Base-by-base conservation (phyloP, 176 grass and related monocot genomes). In the Ensete glaucum region DNA sequence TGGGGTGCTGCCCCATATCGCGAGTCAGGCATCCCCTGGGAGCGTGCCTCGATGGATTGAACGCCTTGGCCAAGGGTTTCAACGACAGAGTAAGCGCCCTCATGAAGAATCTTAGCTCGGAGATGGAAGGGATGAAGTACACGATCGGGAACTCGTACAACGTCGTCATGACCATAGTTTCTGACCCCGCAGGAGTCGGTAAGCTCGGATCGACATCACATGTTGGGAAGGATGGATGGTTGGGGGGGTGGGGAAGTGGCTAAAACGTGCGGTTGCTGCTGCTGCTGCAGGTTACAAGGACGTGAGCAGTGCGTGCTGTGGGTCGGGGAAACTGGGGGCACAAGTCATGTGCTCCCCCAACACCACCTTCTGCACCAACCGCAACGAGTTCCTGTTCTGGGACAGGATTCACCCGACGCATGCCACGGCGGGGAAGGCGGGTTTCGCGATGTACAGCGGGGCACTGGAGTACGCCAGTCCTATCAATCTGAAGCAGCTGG, bases 331-430 rank as follows among this genome's bases (percentile, higher is more conserved):
- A 49, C 79, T 52, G 20, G 15, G 22, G 7, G 85, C 74, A 11
- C 66, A 79, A 12, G 16, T 25, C 7, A 67, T 69, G 57, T 80
- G 83, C 49, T 26, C 67, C 72, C 4, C 62, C 53, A 76, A 76
- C 17, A 69, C 76, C 2, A 69, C 71, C 22, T 27, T 79, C 74
- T 92, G 89, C 62, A 1, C 8, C 60, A 56, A 79, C 78, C 85
- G 83, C 22, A 25, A 66, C 21, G 72, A 20, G 1, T 9, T 83
- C 76, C 66, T 88, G 66, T 92, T 92, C 81, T 86, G 86, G 83
- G 89, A 92, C 34, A 76, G 71, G 66, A 79, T 85, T 76, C 89
- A 88, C 22, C 83, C 83, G 8, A 84, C 78, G 50, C 66, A 92
- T 50, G 83, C 75, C 14, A 81, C 71, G 19, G 76, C 83, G 0